Percentiles rank a stretch among this genome's conserved stretches.
Conservation (phyloP, 75 land plant genomes). For the Cupressus sempervirens region DNA sequence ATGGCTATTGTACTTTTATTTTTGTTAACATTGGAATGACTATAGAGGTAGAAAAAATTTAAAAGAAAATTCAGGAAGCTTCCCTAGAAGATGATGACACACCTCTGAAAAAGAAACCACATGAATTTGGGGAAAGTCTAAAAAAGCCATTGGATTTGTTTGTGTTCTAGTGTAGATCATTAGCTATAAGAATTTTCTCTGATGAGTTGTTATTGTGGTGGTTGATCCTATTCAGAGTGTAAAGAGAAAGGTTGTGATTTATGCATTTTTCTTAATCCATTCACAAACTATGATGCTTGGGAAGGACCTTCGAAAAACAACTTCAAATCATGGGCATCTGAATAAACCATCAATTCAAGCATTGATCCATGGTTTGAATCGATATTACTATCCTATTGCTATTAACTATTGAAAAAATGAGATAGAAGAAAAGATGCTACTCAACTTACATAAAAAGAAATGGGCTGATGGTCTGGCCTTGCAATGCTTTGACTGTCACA, state of each 20-base stretch:
- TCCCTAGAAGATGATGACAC: conserved; percentile 65
- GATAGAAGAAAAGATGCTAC: conserved; percentile 93
- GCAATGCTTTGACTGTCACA: conserved; percentile 74
- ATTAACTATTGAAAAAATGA: conserved; percentile 97
- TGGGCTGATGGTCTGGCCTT: conserved; percentile 97
- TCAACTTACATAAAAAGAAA: conserved; percentile 95
- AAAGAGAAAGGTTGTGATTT: conserved; percentile 97
- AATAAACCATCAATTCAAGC: conserved; percentile 99
- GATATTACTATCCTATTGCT: conserved; percentile 95
- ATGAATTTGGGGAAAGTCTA: conserved; percentile 74
- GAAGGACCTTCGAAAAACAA: conserved; percentile 95
- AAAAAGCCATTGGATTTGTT: conserved; percentile 60
- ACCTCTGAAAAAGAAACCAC: conserved; percentile 81
- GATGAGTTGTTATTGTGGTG: conserved; percentile 97
- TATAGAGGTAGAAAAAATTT: conserved; percentile 85
- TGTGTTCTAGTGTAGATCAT: too few relatives aligned
- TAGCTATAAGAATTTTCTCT: too few relatives aligned
- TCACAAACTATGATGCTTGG: conserved; percentile 99
- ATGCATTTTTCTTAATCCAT: conserved; percentile 92
- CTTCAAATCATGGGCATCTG: conserved; percentile 93
- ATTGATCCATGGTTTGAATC: conserved; percentile 91
- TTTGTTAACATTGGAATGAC: conserved; percentile 72
- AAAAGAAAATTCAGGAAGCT: conserved; percentile 83
- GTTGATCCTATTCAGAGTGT: conserved; percentile 98
- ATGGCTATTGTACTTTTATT: conserved; percentile 64